Evolutionary conservation across 345 rosid genomes (phyloP), one percentile per base, ranked within the genome.

Genomic region (Eucalyptus pauciflora): DNA sequence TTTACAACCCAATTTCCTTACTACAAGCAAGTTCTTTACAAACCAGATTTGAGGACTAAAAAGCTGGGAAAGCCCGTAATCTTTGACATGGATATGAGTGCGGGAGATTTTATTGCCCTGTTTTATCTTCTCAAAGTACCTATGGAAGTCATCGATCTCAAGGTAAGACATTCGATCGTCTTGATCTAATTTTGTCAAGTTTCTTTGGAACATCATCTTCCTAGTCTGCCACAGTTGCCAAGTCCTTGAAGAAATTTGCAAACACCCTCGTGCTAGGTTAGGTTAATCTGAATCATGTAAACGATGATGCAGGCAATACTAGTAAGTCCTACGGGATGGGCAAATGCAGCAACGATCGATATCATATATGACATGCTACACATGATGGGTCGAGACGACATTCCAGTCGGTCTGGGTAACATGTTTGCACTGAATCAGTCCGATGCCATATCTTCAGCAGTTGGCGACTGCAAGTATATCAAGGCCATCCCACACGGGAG

Each of bases 321-420:
- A 80, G 97, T 96, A 52, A 95, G 92, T 91, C 99, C 99, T 52
- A 96, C 94, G 0, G 99, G 99, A 6, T 97, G 99, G 99, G 99
- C 99, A 58, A 96, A 95, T 90, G 96, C 99, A 62, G 99, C 99
- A 83, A 95, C 99, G 3, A 93, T 96, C 13, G 99, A 97, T 88
- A 92, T 94, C 31, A 90, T 97, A 56, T 97, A 97, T 79, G 99
- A 97, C 90, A 88, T 97, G 51, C 94, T 96, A 90, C 99, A 97
- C 90, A 97, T 97, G 99, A 97, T 97, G 99, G 99, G 99, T 50
- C 98, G 99, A 1, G 99, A 97, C 12, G 99, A 97, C 92, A 95
- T 97, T 89, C 98, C 94, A 0, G 96, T 97, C 22, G 99, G 98
- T 86, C 88, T 96, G 11, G 99, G 99, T 87, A 93, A 94, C n/a